Evolutionary conservation across 2,329 filamentous ascomycete genomes (phyloP).

Genomic region (Fusarium udum): DNA sequence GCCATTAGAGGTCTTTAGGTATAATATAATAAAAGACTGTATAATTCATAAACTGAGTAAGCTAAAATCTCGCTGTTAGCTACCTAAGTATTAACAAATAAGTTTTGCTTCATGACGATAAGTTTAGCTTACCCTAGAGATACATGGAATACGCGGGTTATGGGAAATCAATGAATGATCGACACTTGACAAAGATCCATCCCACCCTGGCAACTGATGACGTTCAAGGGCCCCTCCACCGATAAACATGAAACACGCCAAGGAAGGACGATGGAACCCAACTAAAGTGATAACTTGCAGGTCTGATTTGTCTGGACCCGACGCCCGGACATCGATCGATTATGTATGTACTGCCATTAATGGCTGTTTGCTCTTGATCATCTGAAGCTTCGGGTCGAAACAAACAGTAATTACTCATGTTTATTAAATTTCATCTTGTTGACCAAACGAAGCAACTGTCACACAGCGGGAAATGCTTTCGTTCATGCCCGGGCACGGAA

Average conservation of each 20-base stretch:
- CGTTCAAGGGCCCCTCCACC: slow-evolving; percentile 12
- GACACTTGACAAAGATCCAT: slow-evolving; percentile 19
- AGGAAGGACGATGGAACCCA: slow-evolving; percentile 4
- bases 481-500: background rate
- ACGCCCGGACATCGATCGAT: background rate
- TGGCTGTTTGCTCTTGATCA: background rate
- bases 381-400: background rate
- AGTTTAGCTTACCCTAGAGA: slow-evolving; percentile 15
- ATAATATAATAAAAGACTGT: background rate
- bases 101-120: background rate
- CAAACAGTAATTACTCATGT: background rate
- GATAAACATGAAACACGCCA: slow-evolving; percentile 37
- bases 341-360: background rate
- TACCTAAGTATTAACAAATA: background rate
- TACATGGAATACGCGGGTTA: background rate
- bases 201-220: slow-evolving; percentile 12
- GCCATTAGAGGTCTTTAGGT: background rate
- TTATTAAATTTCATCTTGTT: background rate
- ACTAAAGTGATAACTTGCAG: background rate
- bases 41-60: background rate
- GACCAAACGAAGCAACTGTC: background rate
- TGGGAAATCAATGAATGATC: slow-evolving; percentile 14
- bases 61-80: background rate
- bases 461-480: slow-evolving; percentile 11
- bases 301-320: slow-evolving; percentile 1